A percentile compares a stretch with the other conserved stretches of the same genome.
Evolutionary conservation across 1,139 yeast species (phyloP).

Genomic region (Saccharomyces hybrid): DNA sequence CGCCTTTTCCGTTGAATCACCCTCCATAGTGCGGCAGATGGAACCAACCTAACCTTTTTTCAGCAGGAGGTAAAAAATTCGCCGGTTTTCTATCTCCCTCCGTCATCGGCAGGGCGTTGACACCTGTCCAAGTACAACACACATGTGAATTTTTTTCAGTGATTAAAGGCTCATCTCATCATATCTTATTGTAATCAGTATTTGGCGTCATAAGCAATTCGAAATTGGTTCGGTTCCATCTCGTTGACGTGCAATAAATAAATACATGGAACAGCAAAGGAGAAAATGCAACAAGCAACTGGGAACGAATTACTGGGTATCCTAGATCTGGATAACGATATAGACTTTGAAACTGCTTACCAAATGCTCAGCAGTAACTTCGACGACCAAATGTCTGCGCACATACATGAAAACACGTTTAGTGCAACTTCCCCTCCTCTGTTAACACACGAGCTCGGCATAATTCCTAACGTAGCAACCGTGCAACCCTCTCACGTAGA

Average conservation of each 20-base stretch:
- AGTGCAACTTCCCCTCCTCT: not conserved
- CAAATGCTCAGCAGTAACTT: slow-evolving; percentile 20
- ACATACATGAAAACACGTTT: not conserved
- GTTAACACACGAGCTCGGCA: not conserved
- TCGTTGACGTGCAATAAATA: slow-evolving; percentile 3
- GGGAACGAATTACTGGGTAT: slow-evolving; percentile 12
- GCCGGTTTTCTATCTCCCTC: not conserved
- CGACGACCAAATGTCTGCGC: slow-evolving; percentile 7
- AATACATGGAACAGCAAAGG: not conserved
- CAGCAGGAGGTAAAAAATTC: not conserved
- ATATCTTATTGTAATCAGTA: not conserved
- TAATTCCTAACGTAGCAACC: not conserved
- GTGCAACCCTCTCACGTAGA: not conserved
- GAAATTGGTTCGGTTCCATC: not conserved
- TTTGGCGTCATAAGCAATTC: not conserved
- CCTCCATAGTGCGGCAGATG: not conserved
- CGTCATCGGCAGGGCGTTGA: slow-evolving; percentile 1
- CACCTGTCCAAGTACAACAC: not conserved
- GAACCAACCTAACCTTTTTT: not conserved
- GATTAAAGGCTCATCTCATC: slow-evolving; percentile 1
- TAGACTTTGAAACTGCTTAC: slow-evolving; percentile 32
- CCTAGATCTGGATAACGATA: slow-evolving; percentile 26
- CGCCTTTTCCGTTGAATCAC: not conserved
- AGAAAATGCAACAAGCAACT: not conserved
- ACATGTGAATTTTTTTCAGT: not conserved